These are phyloP conservation scores for Pichia sp. DNA, from an alignment of 1,139 yeast species.

Conservation along the genomic window DNA sequence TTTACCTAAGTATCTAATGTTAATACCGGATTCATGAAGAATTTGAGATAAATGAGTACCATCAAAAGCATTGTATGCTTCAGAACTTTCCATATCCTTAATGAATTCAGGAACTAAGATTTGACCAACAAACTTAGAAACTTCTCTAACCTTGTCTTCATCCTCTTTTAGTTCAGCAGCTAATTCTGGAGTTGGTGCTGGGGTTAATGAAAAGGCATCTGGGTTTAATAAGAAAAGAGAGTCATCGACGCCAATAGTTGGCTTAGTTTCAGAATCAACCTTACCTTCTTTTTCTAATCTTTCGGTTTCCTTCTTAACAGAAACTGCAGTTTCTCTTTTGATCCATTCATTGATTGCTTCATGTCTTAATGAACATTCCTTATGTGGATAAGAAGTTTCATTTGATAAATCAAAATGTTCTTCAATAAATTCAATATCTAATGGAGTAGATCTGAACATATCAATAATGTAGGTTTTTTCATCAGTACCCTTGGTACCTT, in stretches of 20 bases:
- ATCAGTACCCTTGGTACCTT: conserved; percentile 83
- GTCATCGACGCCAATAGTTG: conserved; percentile 51
- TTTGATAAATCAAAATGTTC: conserved; percentile 38
- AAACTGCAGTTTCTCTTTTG: conserved; percentile 57
- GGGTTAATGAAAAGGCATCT: conserved; percentile 57
- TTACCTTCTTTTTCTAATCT: conserved; percentile 34
- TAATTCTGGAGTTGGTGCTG: conserved; percentile 36
- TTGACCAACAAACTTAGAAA: conserved; percentile 57
- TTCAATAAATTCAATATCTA: conserved; percentile 73
- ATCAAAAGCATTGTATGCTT: conserved; percentile 49
- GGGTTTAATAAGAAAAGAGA: conserved; percentile 63
- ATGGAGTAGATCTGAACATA: conserved; percentile 75
- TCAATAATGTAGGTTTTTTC: conserved; percentile 82
- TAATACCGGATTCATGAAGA: conserved; percentile 80
- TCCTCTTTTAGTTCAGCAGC: conserved; percentile 36
- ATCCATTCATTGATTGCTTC: conserved; percentile 94
- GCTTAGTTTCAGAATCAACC: conserved; percentile 31
- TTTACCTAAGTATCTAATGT: conserved; percentile 78
- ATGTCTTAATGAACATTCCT: conserved; percentile 69
- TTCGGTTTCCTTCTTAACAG: conserved; percentile 46
- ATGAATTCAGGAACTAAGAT: conserved; percentile 62
- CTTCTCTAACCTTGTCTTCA: conserved; percentile 61
- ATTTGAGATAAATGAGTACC: conserved; percentile 65
- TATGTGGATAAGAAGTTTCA: conserved; percentile 65
- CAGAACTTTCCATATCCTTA: conserved; percentile 43